A percentile compares a stretch with the other conserved stretches of the same genome.
These are phyloP conservation scores for Xylariaceae sp. DNA, from an alignment of 2,329 filamentous ascomycete species.

Conservation along the genomic window DNA sequence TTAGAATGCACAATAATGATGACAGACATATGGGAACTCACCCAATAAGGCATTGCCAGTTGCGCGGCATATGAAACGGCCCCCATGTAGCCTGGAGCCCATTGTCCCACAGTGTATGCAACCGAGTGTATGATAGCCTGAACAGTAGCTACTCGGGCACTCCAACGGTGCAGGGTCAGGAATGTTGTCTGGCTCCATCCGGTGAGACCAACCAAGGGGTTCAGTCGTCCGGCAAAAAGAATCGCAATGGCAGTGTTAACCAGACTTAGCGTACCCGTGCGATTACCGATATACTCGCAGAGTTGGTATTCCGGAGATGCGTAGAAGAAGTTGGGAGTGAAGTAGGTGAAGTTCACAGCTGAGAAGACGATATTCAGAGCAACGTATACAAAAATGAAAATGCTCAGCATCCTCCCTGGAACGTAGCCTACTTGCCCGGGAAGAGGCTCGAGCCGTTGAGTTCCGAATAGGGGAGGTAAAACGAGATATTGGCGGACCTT, in stretches of 20 bases:
- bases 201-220: constrained; percentile 25
- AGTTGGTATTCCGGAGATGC: constrained; percentile 9
- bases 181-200: constrained; percentile 30
- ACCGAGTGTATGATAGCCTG: constrained; percentile 28
- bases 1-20: neutral
- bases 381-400: constrained; percentile 15
- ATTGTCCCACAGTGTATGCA: constrained; percentile 21
- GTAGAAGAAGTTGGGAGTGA: constrained; percentile 19
- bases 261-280: constrained; percentile 24
- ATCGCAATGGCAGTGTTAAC: constrained; percentile 27
- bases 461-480: constrained; percentile 14
- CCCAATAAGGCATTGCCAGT: constrained; percentile 15
- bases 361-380: constrained; percentile 18
- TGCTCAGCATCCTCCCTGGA: constrained; percentile 13
- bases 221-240: constrained; percentile 29
- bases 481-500: constrained; percentile 13
- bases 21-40: neutral
- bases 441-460: constrained; percentile 15
- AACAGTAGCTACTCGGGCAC: constrained; percentile 27
- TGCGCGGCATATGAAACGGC: constrained; percentile 13
- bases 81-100: constrained; percentile 15
- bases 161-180: constrained; percentile 27
- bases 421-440: constrained; percentile 17
- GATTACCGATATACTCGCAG: constrained; percentile 28
- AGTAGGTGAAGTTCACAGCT: constrained; percentile 14